Base-by-base conservation (phyloP, 2,329 filamentous ascomycete genomes). In the Byssothecium circinans region DNA sequence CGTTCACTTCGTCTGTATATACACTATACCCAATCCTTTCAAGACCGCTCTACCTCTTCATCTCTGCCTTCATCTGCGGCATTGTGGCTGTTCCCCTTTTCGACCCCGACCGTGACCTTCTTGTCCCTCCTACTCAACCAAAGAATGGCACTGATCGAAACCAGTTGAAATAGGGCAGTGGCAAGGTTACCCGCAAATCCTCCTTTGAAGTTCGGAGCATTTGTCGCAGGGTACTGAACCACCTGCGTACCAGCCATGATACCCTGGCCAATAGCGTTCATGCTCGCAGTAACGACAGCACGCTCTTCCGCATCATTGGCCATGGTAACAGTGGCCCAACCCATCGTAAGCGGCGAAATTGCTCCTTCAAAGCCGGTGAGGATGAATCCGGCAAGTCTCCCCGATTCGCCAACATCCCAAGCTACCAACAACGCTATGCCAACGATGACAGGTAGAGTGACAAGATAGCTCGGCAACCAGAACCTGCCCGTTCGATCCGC, bases 251-350 rank as follows among this genome's bases (percentile, higher is more conserved):
- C 71, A 0, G 73, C 72, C 11, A 64, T 68, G 27, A 75, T 73
- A 2, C 65, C 72, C 49, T 75, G 72, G 1, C 73, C 72, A 39
- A 75, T 72, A 5, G 73, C 68, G 39, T 75, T 75, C 72, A 75
- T 75, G 23, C 70, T 74, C 0, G 71, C 72, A 14, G 70, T 74
- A 5, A 74, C 70, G 2, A 74, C 61, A 1, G 72, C 72, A 17
- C 73, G 61, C 49, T 75, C 73, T 44, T 75, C 73, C 18, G 45
- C 45, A 47, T 47, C 45, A 4, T 38, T 35, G 4, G 45, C 45
- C 39, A 47, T 47, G 4, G 32, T 37, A 4, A 51, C 45, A 6
- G 49, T 51, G n/a, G 72, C 70, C 72, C 71, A 75, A 8, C 65
- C 67, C 72, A 74, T 74, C 7, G 67, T 68, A 42, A 74, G 57